A percentile compares a stretch with the other conserved stretches of the same genome.
phyloP scores from a whole-genome alignment of 192 early-diverging fungal species.

The Diversispora epigaea region DNA sequence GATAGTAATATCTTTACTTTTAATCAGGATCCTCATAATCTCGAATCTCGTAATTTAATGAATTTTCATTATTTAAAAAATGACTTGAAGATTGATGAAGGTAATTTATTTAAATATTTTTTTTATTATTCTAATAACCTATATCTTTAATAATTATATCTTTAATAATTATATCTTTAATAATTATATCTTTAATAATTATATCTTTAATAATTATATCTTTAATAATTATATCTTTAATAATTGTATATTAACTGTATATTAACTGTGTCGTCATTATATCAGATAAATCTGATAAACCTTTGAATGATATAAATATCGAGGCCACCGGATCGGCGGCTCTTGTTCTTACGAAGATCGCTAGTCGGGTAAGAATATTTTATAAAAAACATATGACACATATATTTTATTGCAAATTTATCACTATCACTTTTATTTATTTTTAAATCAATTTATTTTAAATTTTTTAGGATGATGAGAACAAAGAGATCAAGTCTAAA shows the following conservation, averaged over 20 bases:
- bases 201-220: background rate
- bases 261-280: background rate
- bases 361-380: slow-evolving; percentile 35
- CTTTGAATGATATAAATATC: slow-evolving; percentile 63
- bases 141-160: too few species aligned
- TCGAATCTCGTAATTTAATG: slow-evolving; percentile 62
- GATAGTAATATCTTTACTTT: slow-evolving; percentile 17
- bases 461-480: slow-evolving; percentile 34
- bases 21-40: slow-evolving; percentile 74
- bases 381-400: too few species aligned
- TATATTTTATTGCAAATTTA: too few species aligned
- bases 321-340: slow-evolving; percentile 52
- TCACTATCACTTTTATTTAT: background rate
- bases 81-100: slow-evolving; percentile 58
- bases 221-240: background rate
- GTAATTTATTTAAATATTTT: slow-evolving; percentile 21
- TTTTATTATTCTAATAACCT: background rate
- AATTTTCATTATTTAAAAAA: slow-evolving; percentile 78
- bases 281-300: slow-evolving; percentile 34
- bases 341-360: slow-evolving; percentile 57
- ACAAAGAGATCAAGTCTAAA: slow-evolving; percentile 30
- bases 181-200: background rate
- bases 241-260: background rate
- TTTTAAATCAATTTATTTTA: background rate
- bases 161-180: background rate